Percentiles rank a stretch among this genome's conserved stretches.
phyloP scores from a whole-genome alignment of 306 rosid species.

The Gastrolobium villosum region DNA sequence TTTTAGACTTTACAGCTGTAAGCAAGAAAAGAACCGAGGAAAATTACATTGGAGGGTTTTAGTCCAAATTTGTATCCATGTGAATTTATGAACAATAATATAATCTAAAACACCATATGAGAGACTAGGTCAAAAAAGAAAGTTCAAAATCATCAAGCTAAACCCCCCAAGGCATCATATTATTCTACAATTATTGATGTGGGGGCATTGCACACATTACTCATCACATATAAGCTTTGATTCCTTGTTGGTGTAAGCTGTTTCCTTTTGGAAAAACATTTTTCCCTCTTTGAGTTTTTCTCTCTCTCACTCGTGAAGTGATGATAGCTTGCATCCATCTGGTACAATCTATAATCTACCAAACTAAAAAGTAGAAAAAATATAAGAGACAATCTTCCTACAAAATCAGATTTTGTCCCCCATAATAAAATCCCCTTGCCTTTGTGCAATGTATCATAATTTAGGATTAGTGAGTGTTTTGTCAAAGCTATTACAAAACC shows the following conservation, averaged over 20 bases:
- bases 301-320: conserved; percentile 61
- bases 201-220: conserved; percentile 61
- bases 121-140: conserved; percentile 65
- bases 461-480: conserved; percentile 55
- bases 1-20: conserved; percentile 85
- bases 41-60: conserved; percentile 47
- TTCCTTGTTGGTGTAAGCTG: conserved; percentile 69
- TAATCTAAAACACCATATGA: conserved; percentile 37
- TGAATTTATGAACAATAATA: conserved; percentile 50
- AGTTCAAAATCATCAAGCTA: conserved; percentile 47
- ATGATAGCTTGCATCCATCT: conserved; percentile 65
- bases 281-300: conserved; percentile 48
- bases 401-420: conserved; percentile 85
- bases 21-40: conserved; percentile 47
- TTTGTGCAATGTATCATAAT: conserved; percentile 54
- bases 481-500: conserved; percentile 59
- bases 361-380: conserved; percentile 54
- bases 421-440: conserved; percentile 68
- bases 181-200: conserved; percentile 80
- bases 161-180: conserved; percentile 59
- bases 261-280: conserved; percentile 68
- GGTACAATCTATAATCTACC: conserved; percentile 52
- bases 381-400: conserved; percentile 67
- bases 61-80: conserved; percentile 47
- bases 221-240: conserved; percentile 55